Evolutionary conservation across 352 stramenopile genomes (phyloP).

Genomic region (Phytopythium litorale): DNA sequence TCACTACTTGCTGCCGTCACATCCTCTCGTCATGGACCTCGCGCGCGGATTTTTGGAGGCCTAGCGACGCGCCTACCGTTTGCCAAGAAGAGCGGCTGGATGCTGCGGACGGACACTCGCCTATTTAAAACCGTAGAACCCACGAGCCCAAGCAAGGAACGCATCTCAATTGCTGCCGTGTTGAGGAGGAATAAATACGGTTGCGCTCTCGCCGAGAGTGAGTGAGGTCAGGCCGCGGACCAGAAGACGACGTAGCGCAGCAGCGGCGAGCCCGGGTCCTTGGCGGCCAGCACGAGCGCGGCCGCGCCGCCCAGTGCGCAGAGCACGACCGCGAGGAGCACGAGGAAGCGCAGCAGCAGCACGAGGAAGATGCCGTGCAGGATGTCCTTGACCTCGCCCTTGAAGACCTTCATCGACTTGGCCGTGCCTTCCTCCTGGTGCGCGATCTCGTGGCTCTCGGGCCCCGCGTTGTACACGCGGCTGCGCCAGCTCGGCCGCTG

Average conservation of each 20-base stretch:
- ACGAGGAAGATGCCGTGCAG: conserved; percentile 60
- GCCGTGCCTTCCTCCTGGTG: conserved; percentile 42
- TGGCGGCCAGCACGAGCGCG: conserved; percentile 31
- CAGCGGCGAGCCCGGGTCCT: conserved; percentile 26
- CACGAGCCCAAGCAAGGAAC: neutral
- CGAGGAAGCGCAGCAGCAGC: conserved; percentile 48
- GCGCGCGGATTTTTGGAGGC: conserved; percentile 45
- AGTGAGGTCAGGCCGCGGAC: conserved; percentile 10
- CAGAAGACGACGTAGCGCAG: conserved; percentile 32
- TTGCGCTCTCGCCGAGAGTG: neutral
- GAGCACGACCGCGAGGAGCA: conserved; percentile 33
- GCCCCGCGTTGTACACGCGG: neutral
- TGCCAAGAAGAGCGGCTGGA: neutral
- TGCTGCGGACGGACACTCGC: neutral
- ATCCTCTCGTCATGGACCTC: conserved; percentile 46
- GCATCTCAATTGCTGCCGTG: neutral
- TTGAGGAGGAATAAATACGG: conserved; percentile 4
- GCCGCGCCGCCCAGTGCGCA: conserved; percentile 26
- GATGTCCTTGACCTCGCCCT: conserved; percentile 48
- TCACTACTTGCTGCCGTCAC: conserved; percentile 57
- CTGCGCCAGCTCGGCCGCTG: neutral
- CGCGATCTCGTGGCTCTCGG: conserved; percentile 14
- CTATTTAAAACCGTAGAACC: neutral
- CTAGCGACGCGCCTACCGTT: conserved; percentile 8
- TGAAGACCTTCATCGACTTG: conserved; percentile 59